Evolutionary conservation across 495 filamentous ascomycete species (phyloP).

Genomic region (Aspergillus wentii): DNA sequence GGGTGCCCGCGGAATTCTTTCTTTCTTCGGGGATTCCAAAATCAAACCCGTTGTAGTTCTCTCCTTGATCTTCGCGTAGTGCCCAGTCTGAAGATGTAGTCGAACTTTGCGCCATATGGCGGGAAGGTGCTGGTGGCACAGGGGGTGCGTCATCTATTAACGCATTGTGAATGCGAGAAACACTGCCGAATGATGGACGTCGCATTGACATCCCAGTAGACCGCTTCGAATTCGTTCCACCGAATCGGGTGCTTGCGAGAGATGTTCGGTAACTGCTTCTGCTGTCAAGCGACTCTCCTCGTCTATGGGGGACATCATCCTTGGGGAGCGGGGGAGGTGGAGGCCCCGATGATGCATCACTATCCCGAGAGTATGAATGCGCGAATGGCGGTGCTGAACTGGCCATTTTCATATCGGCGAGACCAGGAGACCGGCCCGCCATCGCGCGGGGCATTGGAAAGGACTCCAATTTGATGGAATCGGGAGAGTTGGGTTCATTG

Average conservation of each 20-base stretch:
- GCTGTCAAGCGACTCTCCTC: conserved; percentile 32
- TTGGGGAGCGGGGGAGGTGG: conserved; percentile 29
- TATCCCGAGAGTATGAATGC: conserved; percentile 9
- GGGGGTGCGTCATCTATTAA: conserved; percentile 36
- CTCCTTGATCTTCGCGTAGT: too few relatives aligned
- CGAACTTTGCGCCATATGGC: conserved; percentile 19
- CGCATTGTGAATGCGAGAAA: conserved; percentile 25
- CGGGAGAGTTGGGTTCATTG: conserved; percentile 35
- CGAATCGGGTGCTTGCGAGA: conserved; percentile 37
- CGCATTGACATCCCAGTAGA: conserved; percentile 29
- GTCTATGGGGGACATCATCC: conserved; percentile 18
- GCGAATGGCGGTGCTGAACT: conserved; percentile 16
- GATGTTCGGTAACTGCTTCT: conserved; percentile 44
- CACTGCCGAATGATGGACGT: conserved; percentile 36
- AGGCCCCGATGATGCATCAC: conserved; percentile 6
- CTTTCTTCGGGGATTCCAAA: conserved; percentile 15
- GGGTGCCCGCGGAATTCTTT: not conserved
- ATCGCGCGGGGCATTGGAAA: conserved; percentile 49
- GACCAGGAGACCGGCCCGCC: conserved; percentile 19
- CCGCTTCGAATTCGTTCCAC: conserved; percentile 20
- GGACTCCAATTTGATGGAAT: conserved; percentile 50
- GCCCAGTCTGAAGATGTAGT: conserved; percentile 16
- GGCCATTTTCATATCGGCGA: conserved; percentile 3
- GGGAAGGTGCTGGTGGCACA: conserved; percentile 26
- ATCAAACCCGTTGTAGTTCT: conserved; percentile 22